Base-by-base conservation (phyloP, 1,284 basidiomycete genomes). In the Ustilago curta region DNA sequence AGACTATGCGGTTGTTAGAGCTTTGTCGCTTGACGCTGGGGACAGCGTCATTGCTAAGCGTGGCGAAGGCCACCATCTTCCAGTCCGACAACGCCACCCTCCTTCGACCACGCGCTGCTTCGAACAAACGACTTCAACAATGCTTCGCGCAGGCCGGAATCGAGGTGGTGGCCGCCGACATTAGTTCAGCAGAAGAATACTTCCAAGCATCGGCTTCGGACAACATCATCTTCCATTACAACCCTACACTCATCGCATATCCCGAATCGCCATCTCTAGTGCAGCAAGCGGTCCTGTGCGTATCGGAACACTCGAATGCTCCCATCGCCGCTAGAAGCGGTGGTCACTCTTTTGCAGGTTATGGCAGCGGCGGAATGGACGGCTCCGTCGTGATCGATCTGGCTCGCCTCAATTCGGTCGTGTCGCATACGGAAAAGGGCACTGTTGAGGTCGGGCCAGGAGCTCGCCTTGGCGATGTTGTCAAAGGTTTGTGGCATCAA, bases 141-240 rank as follows among this genome's bases (percentile, higher is more conserved):
- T 70, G 68, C 31, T 40, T 70, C 2, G 8, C 40, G 0, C 8
- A 61, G 45, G 61, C 61, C 6, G 68, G 58, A 16, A 61, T 70
- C 54, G 59, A 70, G 21, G 44, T 70, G n/a, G 53, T 70, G 9
- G 57, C 68, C 2, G 62, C 68, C 21, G 68, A 61, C 35, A 60
- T 59, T 42, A 70, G 68, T 59, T 8, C 61, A 8, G 53, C 61
- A 4, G 68, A 70, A 6, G 53, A 59, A 25, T 74, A 74, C 39
- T 74, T 60, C 14, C 68, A 62, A 27, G 64, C 68, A 8, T 71
- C 73, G 0, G 71, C 71, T 21, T 79, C 83, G 3, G 85, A 85
- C 79, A 86, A 86, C 49, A 70, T 85, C 50, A 64, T 83, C 25
- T 78, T 85, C 23, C 82, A 84, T 60, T 85, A 82, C 45, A 77